Evolutionary conservation across 805 yeast species (phyloP).

Genomic region (Tetrapisispora nanseiensis): DNA sequence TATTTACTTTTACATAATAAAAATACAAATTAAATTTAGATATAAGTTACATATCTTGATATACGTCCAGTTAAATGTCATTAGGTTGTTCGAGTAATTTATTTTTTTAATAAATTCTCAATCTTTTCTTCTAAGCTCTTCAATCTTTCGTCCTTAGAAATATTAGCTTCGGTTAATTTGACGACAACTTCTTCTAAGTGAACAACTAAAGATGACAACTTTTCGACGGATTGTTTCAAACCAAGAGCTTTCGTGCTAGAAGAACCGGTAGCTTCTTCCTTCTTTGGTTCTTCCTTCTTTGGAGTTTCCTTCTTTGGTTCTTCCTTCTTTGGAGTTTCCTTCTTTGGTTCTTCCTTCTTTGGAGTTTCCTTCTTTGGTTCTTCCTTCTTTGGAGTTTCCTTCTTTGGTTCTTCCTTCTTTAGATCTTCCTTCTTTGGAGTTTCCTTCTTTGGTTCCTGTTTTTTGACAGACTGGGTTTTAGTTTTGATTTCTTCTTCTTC

Average conservation of each 20-base stretch:
- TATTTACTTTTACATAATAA: slow-evolving; percentile 1
- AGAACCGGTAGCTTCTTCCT: slow-evolving; percentile 5
- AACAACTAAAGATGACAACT: slow-evolving; percentile 47
- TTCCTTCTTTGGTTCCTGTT: slow-evolving; percentile 10
- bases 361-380: slow-evolving; percentile 9
- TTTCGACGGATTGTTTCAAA: slow-evolving; percentile 62
- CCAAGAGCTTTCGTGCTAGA: slow-evolving; percentile 43
- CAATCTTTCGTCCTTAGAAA: slow-evolving; percentile 58
- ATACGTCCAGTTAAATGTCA: neutral
- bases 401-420: slow-evolving; percentile 10
- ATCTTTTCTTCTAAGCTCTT: slow-evolving; percentile 50
- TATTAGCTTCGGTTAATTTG: slow-evolving; percentile 41
- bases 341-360: slow-evolving; percentile 19
- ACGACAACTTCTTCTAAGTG: slow-evolving; percentile 48
- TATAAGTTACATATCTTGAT: neutral
- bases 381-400: slow-evolving; percentile 7
- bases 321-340: slow-evolving; percentile 7
- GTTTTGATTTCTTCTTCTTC: slow-evolving; percentile 20
- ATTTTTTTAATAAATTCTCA: slow-evolving; percentile 37
- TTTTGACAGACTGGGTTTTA: slow-evolving; percentile 4
- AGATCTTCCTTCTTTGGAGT: slow-evolving; percentile 8
- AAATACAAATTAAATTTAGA: neutral
- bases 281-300: slow-evolving; percentile 11
- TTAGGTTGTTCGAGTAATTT: neutral
- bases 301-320: slow-evolving; percentile 9